These are phyloP conservation scores for Rhodotorula kratochvilovae DNA, from an alignment of 768 basidiomycete genomes.

Conservation along the genomic window DNA sequence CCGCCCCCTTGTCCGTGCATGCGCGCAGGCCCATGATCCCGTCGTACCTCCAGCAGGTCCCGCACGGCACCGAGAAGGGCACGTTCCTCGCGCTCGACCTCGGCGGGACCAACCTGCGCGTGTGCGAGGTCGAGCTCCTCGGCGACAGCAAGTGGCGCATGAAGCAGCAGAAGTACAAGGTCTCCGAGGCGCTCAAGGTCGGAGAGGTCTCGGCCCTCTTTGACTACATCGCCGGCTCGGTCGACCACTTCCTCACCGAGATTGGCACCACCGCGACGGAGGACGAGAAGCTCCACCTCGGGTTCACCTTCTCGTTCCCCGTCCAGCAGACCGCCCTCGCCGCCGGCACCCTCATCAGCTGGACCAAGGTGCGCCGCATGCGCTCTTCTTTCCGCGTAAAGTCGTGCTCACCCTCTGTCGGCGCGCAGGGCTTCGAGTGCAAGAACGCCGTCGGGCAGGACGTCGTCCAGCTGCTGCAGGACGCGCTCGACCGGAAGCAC, in stretches of 20 bases:
- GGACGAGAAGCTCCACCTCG: conserved; percentile 58
- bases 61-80: conserved; percentile 87
- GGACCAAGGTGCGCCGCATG: conserved; percentile 46
- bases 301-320: conserved; percentile 78
- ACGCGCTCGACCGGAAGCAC: conserved; percentile 85
- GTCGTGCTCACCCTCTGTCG: too few relatives aligned
- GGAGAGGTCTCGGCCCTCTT: conserved; percentile 84
- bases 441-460: conserved; percentile 85
- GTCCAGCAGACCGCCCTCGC: conserved; percentile 93
- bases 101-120: conserved; percentile 94
- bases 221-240: conserved; percentile 95
- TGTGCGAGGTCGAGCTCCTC: conserved; percentile 68
- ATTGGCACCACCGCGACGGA: conserved; percentile 48
- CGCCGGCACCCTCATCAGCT: conserved; percentile 78
- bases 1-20: neutral
- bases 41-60: conserved; percentile 90
- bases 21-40: conserved; percentile 57
- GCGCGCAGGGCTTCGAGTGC: conserved; percentile 77
- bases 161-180: conserved; percentile 93
- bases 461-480: conserved; percentile 80
- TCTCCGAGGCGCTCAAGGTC: conserved; percentile 86
- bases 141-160: conserved; percentile 85
- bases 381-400: neutral
- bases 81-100: conserved; percentile 95
- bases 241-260: conserved; percentile 86